Conservation (phyloP, 805 yeast species). For the Saccharomycopsis oosterbeekiorum region DNA sequence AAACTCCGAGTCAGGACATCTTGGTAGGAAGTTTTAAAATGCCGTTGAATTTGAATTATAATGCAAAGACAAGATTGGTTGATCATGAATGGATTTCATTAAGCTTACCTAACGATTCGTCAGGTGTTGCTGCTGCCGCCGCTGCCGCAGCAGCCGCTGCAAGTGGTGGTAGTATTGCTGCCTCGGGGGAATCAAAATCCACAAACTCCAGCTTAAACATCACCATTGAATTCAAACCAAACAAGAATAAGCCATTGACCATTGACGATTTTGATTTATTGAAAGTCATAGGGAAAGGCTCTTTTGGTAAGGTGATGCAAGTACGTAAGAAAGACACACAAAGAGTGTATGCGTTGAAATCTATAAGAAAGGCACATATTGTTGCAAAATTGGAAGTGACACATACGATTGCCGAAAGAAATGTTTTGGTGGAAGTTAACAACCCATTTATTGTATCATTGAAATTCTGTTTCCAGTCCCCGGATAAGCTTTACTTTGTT, state of each 20-base stretch:
- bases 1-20: constrained; percentile 45
- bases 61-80: constrained; percentile 46
- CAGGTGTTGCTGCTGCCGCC: not conserved
- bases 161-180: not conserved
- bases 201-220: constrained; percentile 45
- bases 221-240: constrained; percentile 61
- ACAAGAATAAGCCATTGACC: constrained; percentile 55
- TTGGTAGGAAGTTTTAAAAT: constrained; percentile 64
- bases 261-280: constrained; percentile 89
- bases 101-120: constrained; percentile 12
- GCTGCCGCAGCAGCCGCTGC: too few species aligned
- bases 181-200: not conserved
- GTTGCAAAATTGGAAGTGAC: constrained; percentile 91
- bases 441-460: constrained; percentile 95
- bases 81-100: constrained; percentile 51
- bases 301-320: constrained; percentile 98
- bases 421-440: constrained; percentile 84
- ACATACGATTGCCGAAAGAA: constrained; percentile 93
- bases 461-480: constrained; percentile 93
- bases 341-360: constrained; percentile 89
- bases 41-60: constrained; percentile 43
- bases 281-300: constrained; percentile 95
- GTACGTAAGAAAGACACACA: constrained; percentile 92
- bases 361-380: constrained; percentile 88
- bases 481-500: constrained; percentile 87